phyloP scores from a whole-genome alignment of 2,329 filamentous ascomycete genomes.

The Botrytis squamosa region DNA sequence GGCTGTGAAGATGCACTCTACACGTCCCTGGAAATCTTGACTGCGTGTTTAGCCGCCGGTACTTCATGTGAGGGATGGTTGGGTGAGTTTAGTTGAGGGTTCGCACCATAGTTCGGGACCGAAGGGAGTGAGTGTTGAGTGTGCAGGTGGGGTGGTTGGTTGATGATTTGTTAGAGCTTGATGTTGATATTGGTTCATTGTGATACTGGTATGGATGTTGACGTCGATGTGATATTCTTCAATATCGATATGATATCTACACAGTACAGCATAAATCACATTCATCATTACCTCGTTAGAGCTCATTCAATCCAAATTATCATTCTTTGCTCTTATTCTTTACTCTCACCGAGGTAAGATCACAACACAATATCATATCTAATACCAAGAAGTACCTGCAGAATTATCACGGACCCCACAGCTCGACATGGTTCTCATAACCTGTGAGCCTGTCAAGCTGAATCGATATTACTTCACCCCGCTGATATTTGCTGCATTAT shows the following conservation, averaged over 20 bases:
- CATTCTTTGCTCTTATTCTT: too few species aligned
- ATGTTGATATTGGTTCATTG: too few species aligned
- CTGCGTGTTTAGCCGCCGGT: not conserved
- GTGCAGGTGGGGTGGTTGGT: too few species aligned
- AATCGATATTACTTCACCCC: not conserved
- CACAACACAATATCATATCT: too few species aligned
- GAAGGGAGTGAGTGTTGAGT: not conserved
- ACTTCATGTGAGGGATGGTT: not conserved
- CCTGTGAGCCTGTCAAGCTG: not conserved
- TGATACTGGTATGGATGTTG: not conserved
- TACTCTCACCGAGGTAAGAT: too few species aligned
- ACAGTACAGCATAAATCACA: not conserved
- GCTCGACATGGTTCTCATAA: slow-evolving; percentile 7
- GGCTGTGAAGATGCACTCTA: too few species aligned
- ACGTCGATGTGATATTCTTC: not conserved
- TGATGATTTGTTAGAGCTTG: too few species aligned
- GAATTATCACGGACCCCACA: not conserved
- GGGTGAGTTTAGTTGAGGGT: too few species aligned
- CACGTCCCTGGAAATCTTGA: too few species aligned
- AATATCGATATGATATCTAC: not conserved
- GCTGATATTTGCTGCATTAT: not conserved
- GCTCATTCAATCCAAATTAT: not conserved
- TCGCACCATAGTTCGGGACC: not conserved
- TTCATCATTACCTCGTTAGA: not conserved
- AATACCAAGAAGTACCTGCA: not conserved